A percentile compares a stretch with the other conserved stretches of the same genome.
These are phyloP conservation scores for Fusarium tanahbumbuense DNA, from an alignment of 2,329 filamentous ascomycete genomes.

Conservation along the genomic window DNA sequence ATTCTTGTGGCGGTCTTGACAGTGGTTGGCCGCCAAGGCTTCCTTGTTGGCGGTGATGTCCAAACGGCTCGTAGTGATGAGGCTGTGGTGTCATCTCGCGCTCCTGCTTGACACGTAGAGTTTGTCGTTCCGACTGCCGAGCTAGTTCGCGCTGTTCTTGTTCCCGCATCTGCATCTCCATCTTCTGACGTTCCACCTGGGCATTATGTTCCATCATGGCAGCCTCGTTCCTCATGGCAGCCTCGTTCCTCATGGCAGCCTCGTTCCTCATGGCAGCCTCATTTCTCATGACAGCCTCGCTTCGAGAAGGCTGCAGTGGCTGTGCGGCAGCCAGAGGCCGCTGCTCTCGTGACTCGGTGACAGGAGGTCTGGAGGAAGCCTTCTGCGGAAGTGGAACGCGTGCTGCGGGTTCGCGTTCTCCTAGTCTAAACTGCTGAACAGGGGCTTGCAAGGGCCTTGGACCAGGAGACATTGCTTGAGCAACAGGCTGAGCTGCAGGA, in stretches of 20 bases:
- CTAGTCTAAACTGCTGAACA: constrained; percentile 57
- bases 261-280: constrained; percentile 48
- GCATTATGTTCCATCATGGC: constrained; percentile 47
- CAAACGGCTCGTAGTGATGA: constrained; percentile 60
- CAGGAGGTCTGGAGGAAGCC: constrained; percentile 46
- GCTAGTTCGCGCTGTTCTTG: constrained; percentile 47
- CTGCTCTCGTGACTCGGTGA: constrained; percentile 51
- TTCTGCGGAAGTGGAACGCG: constrained; percentile 57
- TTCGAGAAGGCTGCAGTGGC: constrained; percentile 49
- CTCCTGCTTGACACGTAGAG: constrained; percentile 62
- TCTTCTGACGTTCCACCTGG: constrained; percentile 50
- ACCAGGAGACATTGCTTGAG: constrained; percentile 61
- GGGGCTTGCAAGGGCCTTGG: constrained; percentile 59
- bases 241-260: constrained; percentile 50
- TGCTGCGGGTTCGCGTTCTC: constrained; percentile 49
- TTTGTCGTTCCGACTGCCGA: constrained; percentile 48
- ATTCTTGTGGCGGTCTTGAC: constrained; percentile 56
- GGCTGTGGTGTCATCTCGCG: constrained; percentile 56
- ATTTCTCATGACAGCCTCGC: constrained; percentile 48
- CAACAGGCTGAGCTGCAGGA: constrained; percentile 51
- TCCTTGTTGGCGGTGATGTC: constrained; percentile 54
- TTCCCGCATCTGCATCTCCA: constrained; percentile 48
- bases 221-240: constrained; percentile 51
- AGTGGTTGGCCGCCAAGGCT: constrained; percentile 55
- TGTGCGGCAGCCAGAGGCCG: constrained; percentile 52